Conservation (phyloP, 192 early-diverging fungal genomes). For the Jimgerdemannia flammicorona region DNA sequence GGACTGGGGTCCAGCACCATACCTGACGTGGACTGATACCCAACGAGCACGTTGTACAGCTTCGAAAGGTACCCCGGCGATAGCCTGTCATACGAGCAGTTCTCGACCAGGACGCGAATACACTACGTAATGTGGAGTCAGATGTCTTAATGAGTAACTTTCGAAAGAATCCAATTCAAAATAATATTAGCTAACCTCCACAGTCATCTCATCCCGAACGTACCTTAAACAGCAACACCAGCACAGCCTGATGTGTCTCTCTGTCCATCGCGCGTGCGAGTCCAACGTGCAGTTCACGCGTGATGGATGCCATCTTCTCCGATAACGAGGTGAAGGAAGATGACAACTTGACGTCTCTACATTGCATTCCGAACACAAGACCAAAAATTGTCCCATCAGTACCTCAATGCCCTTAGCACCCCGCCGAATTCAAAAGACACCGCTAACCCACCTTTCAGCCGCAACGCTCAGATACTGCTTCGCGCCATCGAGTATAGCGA, state of each 20-base stretch:
- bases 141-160: too few species aligned
- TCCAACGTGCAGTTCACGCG: slow-evolving; percentile 32
- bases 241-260: slow-evolving; percentile 15
- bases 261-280: slow-evolving; percentile 23
- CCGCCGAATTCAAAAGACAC: too few species aligned
- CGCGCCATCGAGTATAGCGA: slow-evolving; percentile 41
- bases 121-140: not conserved
- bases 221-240: slow-evolving; percentile 32
- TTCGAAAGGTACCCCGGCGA: slow-evolving; percentile 25
- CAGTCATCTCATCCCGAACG: not conserved
- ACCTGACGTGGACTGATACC: not conserved
- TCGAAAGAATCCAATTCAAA: too few species aligned
- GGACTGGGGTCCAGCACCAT: not conserved
- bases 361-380: too few species aligned
- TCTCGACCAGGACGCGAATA: slow-evolving; percentile 19
- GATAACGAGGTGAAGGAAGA: slow-evolving; percentile 43
- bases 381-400: too few species aligned
- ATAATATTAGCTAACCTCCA: too few species aligned
- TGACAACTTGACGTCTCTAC: slow-evolving; percentile 22
- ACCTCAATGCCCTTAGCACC: too few species aligned
- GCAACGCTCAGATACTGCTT: slow-evolving; percentile 52
- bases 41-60: slow-evolving; percentile 14
- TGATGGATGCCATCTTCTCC: slow-evolving; percentile 31
- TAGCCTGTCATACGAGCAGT: slow-evolving; percentile 34
- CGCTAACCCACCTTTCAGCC: slow-evolving; percentile 36